These are phyloP conservation scores for Verticillium longisporum DNA, from an alignment of 2,329 filamentous ascomycete species.

Conservation along the genomic window DNA sequence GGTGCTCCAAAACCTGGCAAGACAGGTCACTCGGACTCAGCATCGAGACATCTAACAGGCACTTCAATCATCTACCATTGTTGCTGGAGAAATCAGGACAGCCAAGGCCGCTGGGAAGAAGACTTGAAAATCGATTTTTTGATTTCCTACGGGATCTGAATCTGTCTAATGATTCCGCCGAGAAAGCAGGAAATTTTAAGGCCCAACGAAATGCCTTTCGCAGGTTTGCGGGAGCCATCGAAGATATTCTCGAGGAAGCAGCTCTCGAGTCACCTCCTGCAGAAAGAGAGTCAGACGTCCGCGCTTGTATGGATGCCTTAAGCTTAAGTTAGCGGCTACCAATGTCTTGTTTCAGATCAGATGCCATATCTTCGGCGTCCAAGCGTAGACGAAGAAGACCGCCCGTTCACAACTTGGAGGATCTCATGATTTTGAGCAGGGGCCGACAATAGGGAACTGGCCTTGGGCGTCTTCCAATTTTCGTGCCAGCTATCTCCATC, in stretches of 20 bases:
- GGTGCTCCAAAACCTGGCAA: no score
- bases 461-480: not conserved
- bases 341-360: not conserved
- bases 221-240: not conserved
- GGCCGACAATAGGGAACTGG: not conserved
- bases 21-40: not conserved
- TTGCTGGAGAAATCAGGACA: not conserved
- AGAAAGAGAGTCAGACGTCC: not conserved
- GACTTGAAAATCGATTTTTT: not conserved
- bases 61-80: not conserved
- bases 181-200: not conserved
- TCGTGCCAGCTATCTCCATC: not conserved
- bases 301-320: not conserved
- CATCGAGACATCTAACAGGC: not conserved
- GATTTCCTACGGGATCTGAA: not conserved
- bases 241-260: not conserved
- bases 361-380: not conserved
- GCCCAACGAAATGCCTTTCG: not conserved
- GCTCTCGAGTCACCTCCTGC: not conserved
- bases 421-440: not conserved
- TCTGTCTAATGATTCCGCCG: not conserved
- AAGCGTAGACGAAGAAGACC: not conserved
- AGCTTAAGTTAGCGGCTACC: not conserved
- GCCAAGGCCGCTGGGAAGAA: not conserved
- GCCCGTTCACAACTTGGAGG: not conserved